Evolutionary conservation across 1,284 basidiomycete species (phyloP), one percentile per base, ranked within the genome.

Genomic region (Cutaneotrichosporon sp.): DNA sequence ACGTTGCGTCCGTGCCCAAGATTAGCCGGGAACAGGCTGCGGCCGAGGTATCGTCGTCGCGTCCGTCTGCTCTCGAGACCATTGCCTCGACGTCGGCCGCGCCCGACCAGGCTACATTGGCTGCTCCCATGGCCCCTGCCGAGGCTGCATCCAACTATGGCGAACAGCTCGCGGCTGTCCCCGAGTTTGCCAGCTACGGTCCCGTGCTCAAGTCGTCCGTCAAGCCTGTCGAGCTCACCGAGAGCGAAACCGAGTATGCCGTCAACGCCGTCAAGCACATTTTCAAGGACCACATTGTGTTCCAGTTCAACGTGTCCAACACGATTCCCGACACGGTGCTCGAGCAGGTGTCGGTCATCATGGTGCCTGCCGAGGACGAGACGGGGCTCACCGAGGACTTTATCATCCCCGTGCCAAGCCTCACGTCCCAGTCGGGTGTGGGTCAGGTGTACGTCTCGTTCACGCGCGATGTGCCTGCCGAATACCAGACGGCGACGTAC

Each of bases 281-380:
- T 51, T 99, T 92, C 83, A 86, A 86, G 72, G 89, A 92, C 58
- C 90, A 98, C 72, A 75, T 98, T 58, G 94, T 99, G 38, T 94
- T 97, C 83, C 92, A 98, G 87, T 97, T 91, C 83, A 97, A 97
- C 77, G 84, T 98, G 48, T 90, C 90, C 54, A 98, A 98, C 74
- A 98, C 96, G n/a, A 81, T 99, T 51, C 86, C 91, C n/a, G 96
- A 99, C 72, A 93, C 90, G 4, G 87, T 98, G 5, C 79, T 99
- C 56, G 96, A 98, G 73, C 85, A 93, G 64, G 90, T 96, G 17
- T 88, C 91, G n/a, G 89, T 98, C 12, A 81, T 91, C 63, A 94
- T 97, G 85, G 82, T 86, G 60, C 83, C 88, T 4, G 81, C 86
- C 43, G 49, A 51, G 45, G 78, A 81, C 10, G 90, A 91, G 22